Evolutionary conservation across 768 basidiomycete genomes (phyloP).

Genomic region (Filobasidium wieringae): DNA sequence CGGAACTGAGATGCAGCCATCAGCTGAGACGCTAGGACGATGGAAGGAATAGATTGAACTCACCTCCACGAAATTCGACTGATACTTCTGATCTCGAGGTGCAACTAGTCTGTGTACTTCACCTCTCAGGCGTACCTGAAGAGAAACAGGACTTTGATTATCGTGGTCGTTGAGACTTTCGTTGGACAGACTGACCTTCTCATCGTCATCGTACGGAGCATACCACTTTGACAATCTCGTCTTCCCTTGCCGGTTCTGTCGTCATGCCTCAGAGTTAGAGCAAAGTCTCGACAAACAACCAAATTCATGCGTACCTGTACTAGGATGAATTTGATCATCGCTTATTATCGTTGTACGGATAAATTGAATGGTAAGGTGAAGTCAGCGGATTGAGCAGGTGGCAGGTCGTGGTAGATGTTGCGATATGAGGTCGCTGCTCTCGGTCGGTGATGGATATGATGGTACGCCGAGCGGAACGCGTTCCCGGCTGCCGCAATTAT

Average conservation of each 20-base stretch:
- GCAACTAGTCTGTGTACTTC: constrained; percentile 95
- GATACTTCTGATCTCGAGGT: constrained; percentile 94
- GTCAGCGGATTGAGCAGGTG: too few species aligned
- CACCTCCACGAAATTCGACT: constrained; percentile 98
- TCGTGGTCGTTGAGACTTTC: background rate
- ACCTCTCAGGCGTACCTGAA: constrained; percentile 77
- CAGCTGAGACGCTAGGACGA: background rate
- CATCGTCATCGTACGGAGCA: constrained; percentile 95
- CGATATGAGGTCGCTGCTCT: too few species aligned
- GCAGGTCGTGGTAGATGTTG: too few species aligned
- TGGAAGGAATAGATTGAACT: constrained; percentile 21
- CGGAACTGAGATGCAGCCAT: constrained; percentile 55
- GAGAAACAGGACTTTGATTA: background rate
- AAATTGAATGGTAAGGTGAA: too few species aligned
- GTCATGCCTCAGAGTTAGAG: background rate
- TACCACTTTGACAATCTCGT: constrained; percentile 97
- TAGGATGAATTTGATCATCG: constrained; percentile 98
- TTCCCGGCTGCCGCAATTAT: too few species aligned
- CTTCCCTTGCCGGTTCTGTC: constrained; percentile 96
- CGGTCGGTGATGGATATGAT: too few species aligned
- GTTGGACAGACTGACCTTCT: constrained; percentile 56
- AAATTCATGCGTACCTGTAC: constrained; percentile 58
- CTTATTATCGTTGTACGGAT: too few species aligned
- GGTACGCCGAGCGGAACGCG: too few species aligned
- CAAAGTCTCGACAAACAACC: background rate